Evolutionary conservation across 2,329 filamentous ascomycete species (phyloP).

Genomic region (Pseudogymnoascus sp.): DNA sequence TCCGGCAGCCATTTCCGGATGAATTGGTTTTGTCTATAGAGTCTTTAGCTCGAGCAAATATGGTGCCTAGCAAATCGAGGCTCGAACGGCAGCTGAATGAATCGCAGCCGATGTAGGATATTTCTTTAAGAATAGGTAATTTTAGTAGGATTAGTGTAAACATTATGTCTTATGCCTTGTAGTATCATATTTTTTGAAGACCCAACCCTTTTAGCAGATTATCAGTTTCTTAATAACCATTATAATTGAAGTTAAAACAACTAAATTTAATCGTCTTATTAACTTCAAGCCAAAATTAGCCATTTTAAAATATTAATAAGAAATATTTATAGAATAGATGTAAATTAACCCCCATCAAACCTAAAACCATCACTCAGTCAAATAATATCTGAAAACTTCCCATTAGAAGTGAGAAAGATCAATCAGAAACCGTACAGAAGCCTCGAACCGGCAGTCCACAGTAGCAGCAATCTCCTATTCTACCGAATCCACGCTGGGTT

Average conservation of each 20-base stretch:
- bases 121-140: neutral
- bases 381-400: no score
- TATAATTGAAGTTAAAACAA: neutral
- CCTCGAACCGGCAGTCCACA: no score
- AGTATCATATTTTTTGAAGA: neutral
- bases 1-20: no score
- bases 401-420: no score
- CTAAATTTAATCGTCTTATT: neutral
- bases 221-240: neutral
- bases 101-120: no score
- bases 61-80: no score
- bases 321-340: neutral
- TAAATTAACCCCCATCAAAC: neutral
- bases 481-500: no score
- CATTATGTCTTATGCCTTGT: neutral
- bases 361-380: neutral
- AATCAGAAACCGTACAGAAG: no score
- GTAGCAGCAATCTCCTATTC: no score
- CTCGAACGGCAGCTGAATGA: no score
- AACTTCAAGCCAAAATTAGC: neutral
- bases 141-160: neutral
- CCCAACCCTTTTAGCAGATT: neutral
- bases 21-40: no score
- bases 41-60: no score
- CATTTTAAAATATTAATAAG: neutral